These are phyloP conservation scores for Oldenlandia corymbosa DNA, from an alignment of 257 asterid species.

Conservation along the genomic window DNA sequence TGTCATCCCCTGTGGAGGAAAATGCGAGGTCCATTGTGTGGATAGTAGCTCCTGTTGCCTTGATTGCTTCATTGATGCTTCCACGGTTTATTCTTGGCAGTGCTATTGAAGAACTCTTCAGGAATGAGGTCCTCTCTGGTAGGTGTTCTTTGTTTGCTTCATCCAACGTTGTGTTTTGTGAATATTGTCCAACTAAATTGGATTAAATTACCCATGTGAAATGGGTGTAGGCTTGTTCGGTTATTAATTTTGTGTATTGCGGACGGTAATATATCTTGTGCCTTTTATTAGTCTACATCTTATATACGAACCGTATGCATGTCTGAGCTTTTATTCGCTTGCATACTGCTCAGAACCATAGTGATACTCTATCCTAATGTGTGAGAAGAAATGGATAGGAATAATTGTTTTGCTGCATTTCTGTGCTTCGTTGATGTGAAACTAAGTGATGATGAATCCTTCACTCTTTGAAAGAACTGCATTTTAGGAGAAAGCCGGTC, in stretches of 20 bases:
- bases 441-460: background rate
- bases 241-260: too few species aligned
- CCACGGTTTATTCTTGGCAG: slow-evolving; percentile 53
- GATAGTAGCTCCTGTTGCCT: slow-evolving; percentile 80
- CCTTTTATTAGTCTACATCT: too few species aligned
- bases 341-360: too few species aligned
- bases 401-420: too few species aligned
- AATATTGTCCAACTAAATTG: background rate
- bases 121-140: slow-evolving; percentile 67
- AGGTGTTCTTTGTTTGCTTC: background rate
- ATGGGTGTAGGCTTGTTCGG: background rate
- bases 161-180: background rate
- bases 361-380: background rate
- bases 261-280: too few species aligned
- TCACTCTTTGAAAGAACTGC: background rate
- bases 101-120: slow-evolving; percentile 53
- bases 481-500: background rate
- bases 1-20: slow-evolving; percentile 62
- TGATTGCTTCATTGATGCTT: slow-evolving; percentile 56
- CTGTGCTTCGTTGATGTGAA: background rate
- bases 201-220: too few species aligned
- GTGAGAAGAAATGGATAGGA: too few species aligned
- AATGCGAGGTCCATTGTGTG: slow-evolving; percentile 59
- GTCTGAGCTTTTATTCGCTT: too few species aligned
- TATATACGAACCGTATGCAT: too few species aligned